Evolutionary conservation across 305 asterid genomes (phyloP).

Genomic region (Fraxinus dipetala): DNA sequence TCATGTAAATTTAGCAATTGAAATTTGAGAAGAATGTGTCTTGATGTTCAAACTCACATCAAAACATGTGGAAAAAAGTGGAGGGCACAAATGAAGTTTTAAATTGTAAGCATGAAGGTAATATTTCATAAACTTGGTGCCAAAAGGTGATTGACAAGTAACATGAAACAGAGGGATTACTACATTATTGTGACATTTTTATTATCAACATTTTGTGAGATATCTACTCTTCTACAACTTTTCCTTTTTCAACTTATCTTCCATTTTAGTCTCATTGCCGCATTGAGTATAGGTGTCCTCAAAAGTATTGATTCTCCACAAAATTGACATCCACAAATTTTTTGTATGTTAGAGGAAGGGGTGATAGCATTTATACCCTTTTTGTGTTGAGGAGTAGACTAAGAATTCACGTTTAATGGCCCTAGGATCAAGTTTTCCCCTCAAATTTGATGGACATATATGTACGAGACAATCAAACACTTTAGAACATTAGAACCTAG

Average conservation of each 20-base stretch:
- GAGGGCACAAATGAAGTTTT: not conserved
- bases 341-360: not conserved
- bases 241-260: not conserved
- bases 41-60: not conserved
- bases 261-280: not conserved
- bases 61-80: not conserved
- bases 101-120: not conserved
- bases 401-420: not conserved
- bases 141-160: not conserved
- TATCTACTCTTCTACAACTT: not conserved
- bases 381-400: not conserved
- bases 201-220: not conserved
- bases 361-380: not conserved
- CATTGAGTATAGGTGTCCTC: not conserved
- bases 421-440: not conserved
- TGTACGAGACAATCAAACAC: not conserved
- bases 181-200: not conserved
- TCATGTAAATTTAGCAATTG: not conserved
- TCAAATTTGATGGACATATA: not conserved
- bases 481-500: not conserved
- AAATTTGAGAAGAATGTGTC: not conserved
- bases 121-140: not conserved
- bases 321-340: not conserved
- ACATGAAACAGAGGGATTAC: not conserved
- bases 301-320: not conserved